These are phyloP conservation scores for Cystobasidium pallidum DNA, from an alignment of 1,284 basidiomycete genomes.

Conservation along the genomic window DNA sequence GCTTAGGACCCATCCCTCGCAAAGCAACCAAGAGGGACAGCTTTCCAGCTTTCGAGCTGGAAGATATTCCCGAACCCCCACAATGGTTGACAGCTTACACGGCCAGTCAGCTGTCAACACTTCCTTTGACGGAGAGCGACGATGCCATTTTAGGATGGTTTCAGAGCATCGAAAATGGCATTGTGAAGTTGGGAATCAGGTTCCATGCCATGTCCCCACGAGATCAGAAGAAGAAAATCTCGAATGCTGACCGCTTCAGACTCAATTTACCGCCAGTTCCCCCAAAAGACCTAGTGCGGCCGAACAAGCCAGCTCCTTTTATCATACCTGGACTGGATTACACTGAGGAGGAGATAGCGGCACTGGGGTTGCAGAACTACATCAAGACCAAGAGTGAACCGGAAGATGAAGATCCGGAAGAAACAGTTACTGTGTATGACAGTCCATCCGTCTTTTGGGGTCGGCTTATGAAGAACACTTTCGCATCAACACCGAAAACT, in stretches of 20 bases:
- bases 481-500: background rate
- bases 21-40: background rate
- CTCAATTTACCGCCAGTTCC: conserved; percentile 31
- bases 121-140: conserved; percentile 22
- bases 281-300: conserved; percentile 25
- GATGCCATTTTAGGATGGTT: conserved; percentile 33
- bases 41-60: background rate
- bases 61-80: conserved; percentile 21
- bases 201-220: background rate
- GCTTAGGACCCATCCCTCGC: background rate
- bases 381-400: conserved; percentile 4
- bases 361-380: conserved; percentile 25
- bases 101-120: conserved; percentile 1
- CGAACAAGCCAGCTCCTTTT: conserved; percentile 31
- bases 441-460: conserved; percentile 1
- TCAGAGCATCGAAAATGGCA: background rate
- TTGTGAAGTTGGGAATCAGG: conserved; percentile 2
- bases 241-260: conserved; percentile 40
- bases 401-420: conserved; percentile 10
- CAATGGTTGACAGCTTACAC: conserved; percentile 18
- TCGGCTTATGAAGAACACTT: conserved; percentile 5
- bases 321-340: conserved; percentile 34
- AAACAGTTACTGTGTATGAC: conserved; percentile 13
- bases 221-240: conserved; percentile 27
- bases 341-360: conserved; percentile 34